Conservation (phyloP, 2,329 filamentous ascomycete species). For the Zasmidium cellare region DNA sequence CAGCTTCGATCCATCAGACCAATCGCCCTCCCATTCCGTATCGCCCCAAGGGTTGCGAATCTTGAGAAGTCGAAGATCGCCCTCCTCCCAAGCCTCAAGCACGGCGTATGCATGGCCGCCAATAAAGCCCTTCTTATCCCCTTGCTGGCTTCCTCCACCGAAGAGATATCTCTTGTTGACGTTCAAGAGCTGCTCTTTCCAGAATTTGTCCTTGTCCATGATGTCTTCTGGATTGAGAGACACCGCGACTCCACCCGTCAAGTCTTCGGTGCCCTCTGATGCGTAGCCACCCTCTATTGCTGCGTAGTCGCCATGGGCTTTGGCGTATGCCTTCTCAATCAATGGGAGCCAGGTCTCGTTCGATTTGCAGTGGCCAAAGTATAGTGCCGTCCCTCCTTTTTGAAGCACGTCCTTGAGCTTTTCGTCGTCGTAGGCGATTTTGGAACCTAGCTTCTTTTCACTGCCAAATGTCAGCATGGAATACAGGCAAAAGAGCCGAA, state of each 20-base stretch:
- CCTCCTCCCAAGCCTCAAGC: slow-evolving; percentile 48
- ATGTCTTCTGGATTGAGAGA: slow-evolving; percentile 70
- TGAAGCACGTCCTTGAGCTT: slow-evolving; percentile 55
- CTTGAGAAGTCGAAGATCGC: slow-evolving; percentile 49
- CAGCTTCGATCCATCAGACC: slow-evolving; percentile 80
- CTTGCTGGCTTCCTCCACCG: slow-evolving; percentile 56
- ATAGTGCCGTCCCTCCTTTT: slow-evolving; percentile 73
- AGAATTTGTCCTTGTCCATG: slow-evolving; percentile 77
- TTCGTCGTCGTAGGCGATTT: slow-evolving; percentile 49
- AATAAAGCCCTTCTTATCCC: slow-evolving; percentile 52
- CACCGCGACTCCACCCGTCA: slow-evolving; percentile 65
- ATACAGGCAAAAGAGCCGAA: no score
- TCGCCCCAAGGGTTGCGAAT: slow-evolving; percentile 77
- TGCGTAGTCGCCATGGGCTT: slow-evolving; percentile 77
- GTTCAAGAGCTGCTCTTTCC: slow-evolving; percentile 75
- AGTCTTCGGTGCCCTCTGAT: slow-evolving; percentile 60
- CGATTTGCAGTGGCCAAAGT: slow-evolving; percentile 73
- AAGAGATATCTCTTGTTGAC: slow-evolving; percentile 81
- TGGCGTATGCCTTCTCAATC: slow-evolving; percentile 80
- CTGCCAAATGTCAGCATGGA: background rate
- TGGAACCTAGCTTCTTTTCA: slow-evolving; percentile 27
- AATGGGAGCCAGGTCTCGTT: slow-evolving; percentile 83
- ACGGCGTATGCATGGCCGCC: slow-evolving; percentile 64
- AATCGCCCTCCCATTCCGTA: slow-evolving; percentile 77
- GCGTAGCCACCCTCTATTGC: slow-evolving; percentile 75